A percentile compares a stretch with the other conserved stretches of the same genome.
Evolutionary conservation across 2,329 filamentous ascomycete species (phyloP).

Genomic region (Alternaria sp.): DNA sequence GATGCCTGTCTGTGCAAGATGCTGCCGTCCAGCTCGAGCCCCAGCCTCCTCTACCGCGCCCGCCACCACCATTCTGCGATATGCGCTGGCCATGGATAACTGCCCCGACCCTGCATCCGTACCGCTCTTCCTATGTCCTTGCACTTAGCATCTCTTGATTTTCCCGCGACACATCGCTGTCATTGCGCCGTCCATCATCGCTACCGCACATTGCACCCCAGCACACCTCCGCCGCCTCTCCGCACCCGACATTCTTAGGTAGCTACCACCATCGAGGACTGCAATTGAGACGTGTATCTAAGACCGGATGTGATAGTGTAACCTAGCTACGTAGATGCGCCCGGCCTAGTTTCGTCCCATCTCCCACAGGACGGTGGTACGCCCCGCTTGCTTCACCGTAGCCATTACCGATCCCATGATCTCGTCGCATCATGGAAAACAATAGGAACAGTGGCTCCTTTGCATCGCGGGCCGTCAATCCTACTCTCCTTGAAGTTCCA

Average conservation of each 20-base stretch:
- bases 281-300: conserved; percentile 18
- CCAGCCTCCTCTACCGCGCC: conserved; percentile 15
- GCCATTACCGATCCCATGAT: conserved; percentile 24
- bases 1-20: conserved; percentile 1
- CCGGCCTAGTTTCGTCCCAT: conserved; percentile 12
- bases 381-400: conserved; percentile 14
- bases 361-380: conserved; percentile 17
- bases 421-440: conserved; percentile 38
- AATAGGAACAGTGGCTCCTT: conserved; percentile 34
- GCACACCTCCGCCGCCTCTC: conserved; percentile 16
- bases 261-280: conserved; percentile 27
- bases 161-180: conserved; percentile 8
- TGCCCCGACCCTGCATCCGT: conserved; percentile 10
- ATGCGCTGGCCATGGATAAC: conserved; percentile 30
- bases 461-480: conserved; percentile 28
- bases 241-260: conserved; percentile 20
- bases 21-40: not conserved
- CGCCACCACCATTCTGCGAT: conserved; percentile 19
- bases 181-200: conserved; percentile 10
- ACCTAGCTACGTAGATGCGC: conserved; percentile 9
- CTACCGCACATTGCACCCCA: conserved; percentile 13
- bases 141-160: conserved; percentile 24
- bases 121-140: conserved; percentile 20
- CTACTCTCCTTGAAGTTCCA: conserved; percentile 29
- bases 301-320: conserved; percentile 28